phyloP scores from a whole-genome alignment of 768 basidiomycete species.

The Terana coerulea region DNA sequence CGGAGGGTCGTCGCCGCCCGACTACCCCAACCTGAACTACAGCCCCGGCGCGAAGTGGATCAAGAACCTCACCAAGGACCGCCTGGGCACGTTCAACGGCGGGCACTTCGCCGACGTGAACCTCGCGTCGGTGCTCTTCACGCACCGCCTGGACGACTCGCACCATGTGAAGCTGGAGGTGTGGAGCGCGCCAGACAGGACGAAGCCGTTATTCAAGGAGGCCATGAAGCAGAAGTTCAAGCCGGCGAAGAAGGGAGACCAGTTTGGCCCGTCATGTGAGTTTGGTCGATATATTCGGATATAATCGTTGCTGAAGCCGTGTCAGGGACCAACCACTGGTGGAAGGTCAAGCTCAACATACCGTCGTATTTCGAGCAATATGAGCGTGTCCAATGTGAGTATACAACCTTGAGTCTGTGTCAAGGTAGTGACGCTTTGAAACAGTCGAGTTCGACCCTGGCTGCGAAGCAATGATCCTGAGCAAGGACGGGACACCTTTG shows the following conservation, averaged over 20 bases:
- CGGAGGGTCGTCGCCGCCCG: slow-evolving; percentile 7
- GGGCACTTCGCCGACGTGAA: slow-evolving; percentile 83
- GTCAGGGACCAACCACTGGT: slow-evolving; percentile 98
- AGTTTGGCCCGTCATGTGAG: slow-evolving; percentile 92
- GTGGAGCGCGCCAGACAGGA: slow-evolving; percentile 86
- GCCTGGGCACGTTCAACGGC: slow-evolving; percentile 26
- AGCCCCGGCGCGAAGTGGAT: slow-evolving; percentile 76
- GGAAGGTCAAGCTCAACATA: slow-evolving; percentile 79
- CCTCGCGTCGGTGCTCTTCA: slow-evolving; percentile 74
- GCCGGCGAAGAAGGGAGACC: slow-evolving; percentile 83
- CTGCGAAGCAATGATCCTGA: slow-evolving; percentile 93
- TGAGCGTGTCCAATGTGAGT: slow-evolving; percentile 81
- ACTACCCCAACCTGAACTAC: slow-evolving; percentile 58
- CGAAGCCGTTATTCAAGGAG: slow-evolving; percentile 86
- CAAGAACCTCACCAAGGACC: slow-evolving; percentile 41
- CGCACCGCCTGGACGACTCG: slow-evolving; percentile 62
- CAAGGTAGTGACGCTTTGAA: not conserved
- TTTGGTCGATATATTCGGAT: slow-evolving; percentile 20
- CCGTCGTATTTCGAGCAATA: slow-evolving; percentile 79
- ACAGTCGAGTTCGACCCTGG: slow-evolving; percentile 95
- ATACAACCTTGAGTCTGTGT: not conserved
- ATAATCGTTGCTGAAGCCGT: slow-evolving; percentile 5
- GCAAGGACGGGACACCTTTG: slow-evolving; percentile 37
- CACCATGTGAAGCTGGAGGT: slow-evolving; percentile 75
- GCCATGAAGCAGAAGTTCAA: slow-evolving; percentile 82